These are phyloP conservation scores for Calycina herbarum DNA, from an alignment of 2,329 filamentous ascomycete genomes.

Conservation along the genomic window DNA sequence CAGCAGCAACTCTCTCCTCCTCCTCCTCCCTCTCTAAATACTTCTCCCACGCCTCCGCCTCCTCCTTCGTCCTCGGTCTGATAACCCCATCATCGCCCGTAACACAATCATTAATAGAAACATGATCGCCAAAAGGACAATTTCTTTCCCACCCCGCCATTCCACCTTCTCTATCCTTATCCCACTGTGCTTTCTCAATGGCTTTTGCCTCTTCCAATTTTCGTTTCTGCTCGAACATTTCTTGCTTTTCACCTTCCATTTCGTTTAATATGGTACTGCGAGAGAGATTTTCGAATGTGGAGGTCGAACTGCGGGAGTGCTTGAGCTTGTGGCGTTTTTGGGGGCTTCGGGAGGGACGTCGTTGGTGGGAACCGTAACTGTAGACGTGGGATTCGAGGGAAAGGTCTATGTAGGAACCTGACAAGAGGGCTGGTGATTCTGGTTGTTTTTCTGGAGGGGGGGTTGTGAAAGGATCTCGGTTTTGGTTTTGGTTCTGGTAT, in stretches of 20 bases:
- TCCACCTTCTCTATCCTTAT: neutral
- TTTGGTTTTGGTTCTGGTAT: too few relatives aligned
- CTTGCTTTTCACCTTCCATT: neutral
- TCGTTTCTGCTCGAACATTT: neutral
- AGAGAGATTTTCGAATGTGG: neutral
- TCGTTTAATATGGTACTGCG: neutral
- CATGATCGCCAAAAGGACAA: neutral
- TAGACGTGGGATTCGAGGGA: neutral
- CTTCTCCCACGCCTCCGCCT: neutral
- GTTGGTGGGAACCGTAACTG: neutral
- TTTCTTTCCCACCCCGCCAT: neutral
- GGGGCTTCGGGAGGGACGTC: neutral
- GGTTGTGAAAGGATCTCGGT: too few relatives aligned
- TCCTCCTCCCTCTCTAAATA: neutral
- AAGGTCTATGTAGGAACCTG: neutral
- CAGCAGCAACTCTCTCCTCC: neutral
- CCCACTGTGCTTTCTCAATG: neutral
- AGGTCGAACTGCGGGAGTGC: neutral
- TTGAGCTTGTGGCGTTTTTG: neutral
- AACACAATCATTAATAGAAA: neutral
- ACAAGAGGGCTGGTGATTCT: neutral
- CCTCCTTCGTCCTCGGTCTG: neutral
- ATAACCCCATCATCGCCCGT: neutral
- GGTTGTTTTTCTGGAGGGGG: neutral
- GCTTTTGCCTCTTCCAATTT: neutral